Conservation (phyloP, 2,329 filamentous ascomycete species). For the Lizonia empirigonia region DNA sequence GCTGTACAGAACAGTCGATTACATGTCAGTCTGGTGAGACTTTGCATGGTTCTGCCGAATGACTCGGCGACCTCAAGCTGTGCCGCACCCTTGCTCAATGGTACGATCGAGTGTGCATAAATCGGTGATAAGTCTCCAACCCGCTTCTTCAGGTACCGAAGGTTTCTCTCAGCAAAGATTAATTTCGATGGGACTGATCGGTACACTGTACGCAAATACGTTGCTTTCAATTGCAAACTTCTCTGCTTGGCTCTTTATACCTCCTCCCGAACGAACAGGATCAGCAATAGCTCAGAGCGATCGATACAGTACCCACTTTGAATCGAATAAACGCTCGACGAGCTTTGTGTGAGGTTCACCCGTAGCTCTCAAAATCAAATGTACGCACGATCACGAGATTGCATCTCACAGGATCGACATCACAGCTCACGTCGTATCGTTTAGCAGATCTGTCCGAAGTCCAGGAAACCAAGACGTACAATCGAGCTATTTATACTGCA, state of each 20-base stretch:
- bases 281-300: background rate
- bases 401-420: background rate
- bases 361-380: background rate
- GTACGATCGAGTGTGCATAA: background rate
- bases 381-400: background rate
- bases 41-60: background rate
- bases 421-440: background rate
- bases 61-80: slow-evolving; percentile 2
- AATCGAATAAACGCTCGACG: background rate
- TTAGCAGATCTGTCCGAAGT: background rate
- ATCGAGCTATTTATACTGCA: background rate
- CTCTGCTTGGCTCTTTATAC: slow-evolving; percentile 8
- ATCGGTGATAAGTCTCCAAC: background rate
- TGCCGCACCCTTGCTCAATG: slow-evolving; percentile 15
- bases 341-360: background rate
- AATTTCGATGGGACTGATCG: slow-evolving; percentile 2
- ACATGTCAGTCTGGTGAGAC: background rate
- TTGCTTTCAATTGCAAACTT: slow-evolving; percentile 7
- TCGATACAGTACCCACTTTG: background rate
- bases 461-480: background rate
- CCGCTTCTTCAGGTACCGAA: background rate
- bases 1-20: background rate
- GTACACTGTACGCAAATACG: slow-evolving; percentile 4
- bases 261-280: background rate
- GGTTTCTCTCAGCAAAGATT: background rate